Conservation (phyloP, 495 filamentous ascomycete genomes). For the Friedmanniomyces simplex region DNA sequence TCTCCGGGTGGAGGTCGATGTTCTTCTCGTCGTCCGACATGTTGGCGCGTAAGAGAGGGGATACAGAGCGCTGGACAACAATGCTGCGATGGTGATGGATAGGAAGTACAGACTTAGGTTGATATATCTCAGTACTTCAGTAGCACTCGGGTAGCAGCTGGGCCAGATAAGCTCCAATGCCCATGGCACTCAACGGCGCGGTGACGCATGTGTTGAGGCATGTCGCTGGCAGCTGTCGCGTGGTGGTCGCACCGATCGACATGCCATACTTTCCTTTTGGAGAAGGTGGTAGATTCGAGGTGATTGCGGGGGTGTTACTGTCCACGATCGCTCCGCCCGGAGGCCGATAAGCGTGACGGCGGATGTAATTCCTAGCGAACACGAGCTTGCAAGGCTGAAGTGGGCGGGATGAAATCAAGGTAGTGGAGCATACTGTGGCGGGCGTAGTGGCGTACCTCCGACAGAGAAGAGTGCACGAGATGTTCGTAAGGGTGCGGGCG, state of each 20-base stretch:
- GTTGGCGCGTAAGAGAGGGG: neutral
- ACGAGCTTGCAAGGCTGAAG: no score
- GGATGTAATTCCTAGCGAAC: no score
- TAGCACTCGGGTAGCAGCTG: neutral
- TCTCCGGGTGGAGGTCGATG: conserved; percentile 1
- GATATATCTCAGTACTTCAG: neutral
- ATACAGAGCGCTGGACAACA: neutral
- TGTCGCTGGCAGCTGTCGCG: neutral
- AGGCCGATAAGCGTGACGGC: neutral
- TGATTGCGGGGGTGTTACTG: neutral
- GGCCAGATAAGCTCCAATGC: neutral
- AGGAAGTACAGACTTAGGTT: neutral
- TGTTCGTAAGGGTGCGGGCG: no score
- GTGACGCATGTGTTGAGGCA: neutral
- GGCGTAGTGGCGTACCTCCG: no score
- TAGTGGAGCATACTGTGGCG: no score
- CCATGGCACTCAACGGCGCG: neutral
- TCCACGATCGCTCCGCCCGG: neutral
- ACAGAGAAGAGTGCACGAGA: no score
- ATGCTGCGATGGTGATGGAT: neutral
- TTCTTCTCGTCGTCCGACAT: conserved; percentile 17
- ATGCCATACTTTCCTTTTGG: neutral
- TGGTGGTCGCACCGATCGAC: conserved; percentile 1
- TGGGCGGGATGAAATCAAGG: no score
- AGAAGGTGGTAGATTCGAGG: neutral